Percentiles rank a stretch among this genome's conserved stretches.
Conservation (phyloP, 768 basidiomycete genomes). For the Clitopilus passeckerianus region DNA sequence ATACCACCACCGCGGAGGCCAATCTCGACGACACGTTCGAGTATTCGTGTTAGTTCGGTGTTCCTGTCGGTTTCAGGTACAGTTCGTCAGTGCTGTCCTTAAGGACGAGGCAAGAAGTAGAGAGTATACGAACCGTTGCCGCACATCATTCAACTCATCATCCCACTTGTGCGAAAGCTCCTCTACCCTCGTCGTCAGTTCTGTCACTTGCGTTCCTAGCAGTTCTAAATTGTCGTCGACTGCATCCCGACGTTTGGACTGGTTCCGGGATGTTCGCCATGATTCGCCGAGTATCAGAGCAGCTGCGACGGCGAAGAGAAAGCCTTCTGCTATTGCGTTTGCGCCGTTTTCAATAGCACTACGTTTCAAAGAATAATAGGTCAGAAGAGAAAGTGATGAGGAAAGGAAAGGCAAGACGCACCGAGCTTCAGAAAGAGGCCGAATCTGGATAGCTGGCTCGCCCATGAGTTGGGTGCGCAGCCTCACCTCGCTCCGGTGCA, state of each 20-base stretch:
- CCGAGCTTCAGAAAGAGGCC: slow-evolving; percentile 76
- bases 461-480: slow-evolving; percentile 75
- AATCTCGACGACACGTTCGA: slow-evolving; percentile 66
- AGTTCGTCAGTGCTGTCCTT: not conserved
- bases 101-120: not conserved
- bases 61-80: slow-evolving; percentile 33
- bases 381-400: not conserved
- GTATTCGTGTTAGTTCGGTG: slow-evolving; percentile 60
- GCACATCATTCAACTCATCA: slow-evolving; percentile 38
- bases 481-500: slow-evolving; percentile 70
- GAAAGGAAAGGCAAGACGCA: slow-evolving; percentile 23
- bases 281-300: slow-evolving; percentile 70
- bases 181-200: slow-evolving; percentile 39
- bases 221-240: slow-evolving; percentile 70
- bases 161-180: slow-evolving; percentile 35
- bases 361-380: not conserved
- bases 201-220: slow-evolving; percentile 40
- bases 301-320: slow-evolving; percentile 76
- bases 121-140: slow-evolving; percentile 33
- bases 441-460: slow-evolving; percentile 65
- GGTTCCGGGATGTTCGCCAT: slow-evolving; percentile 67
- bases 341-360: slow-evolving; percentile 87
- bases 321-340: slow-evolving; percentile 80
- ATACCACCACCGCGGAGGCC: slow-evolving; percentile 60
- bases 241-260: slow-evolving; percentile 63